Evolutionary conservation across 805 yeast species (phyloP), one percentile per base, ranked within the genome.

Genomic region (Saturnispora dispora): DNA sequence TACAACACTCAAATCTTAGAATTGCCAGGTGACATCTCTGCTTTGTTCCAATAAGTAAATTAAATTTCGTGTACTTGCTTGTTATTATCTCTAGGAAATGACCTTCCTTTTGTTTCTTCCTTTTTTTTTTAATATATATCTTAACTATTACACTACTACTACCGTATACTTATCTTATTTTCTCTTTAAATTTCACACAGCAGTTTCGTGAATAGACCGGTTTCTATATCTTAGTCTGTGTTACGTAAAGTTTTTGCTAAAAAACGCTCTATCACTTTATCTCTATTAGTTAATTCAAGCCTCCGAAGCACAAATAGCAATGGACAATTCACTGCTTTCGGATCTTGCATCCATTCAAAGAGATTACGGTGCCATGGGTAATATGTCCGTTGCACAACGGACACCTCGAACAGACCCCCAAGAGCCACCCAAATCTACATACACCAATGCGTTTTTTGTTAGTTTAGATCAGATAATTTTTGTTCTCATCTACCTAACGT

Each of bases 1-100:
- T 91, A 91, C 77, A 79, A 85, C 61, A 88, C 95, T 50, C 86
- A 84, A 73, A 88, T 91, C 57, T 87, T 81, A 60, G 96, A 91
- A 71, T 87, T 93, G 91, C 99, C 99, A 52, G 85, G 63, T 9
- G 61, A 61, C 46, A 46, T 64, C n/a, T 48, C 51, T 25, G 45
- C 51, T 22, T 42, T 48, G 45, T 48, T 48, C 51, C 42, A 42
- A 42, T 48, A 47, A 46, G 35, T 23, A 13, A 10, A 10, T 23
- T 40, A 23, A 40, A 17, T 37, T 37, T 37, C 41, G 41, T 37
- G 41, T 37, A 37, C 41, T 37, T 37, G 41, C 41, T 37, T 30
- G 33, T 30, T 37, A 37, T 37, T 37, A 37, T 37, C 41, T 37
- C 41, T 17, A 18, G 22, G 41, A 37, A 17, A 37, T 11, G n/a